phyloP scores from a whole-genome alignment of 2,329 filamentous ascomycete species.

The Exophiala oligosperma region DNA sequence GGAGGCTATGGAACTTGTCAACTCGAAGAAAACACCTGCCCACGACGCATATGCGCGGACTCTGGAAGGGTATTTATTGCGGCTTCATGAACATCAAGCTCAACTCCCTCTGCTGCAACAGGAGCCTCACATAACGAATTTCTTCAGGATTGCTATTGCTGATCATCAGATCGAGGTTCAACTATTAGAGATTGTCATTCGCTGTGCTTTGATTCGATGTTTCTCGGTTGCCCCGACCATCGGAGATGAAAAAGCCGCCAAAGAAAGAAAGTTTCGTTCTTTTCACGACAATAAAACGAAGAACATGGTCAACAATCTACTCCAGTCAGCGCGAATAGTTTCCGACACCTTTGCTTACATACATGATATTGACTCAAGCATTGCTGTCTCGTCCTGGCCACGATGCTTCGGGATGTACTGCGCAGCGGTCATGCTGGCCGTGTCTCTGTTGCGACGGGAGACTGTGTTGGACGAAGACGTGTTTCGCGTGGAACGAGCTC shows the following conservation, averaged over 20 bases:
- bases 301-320: conserved; percentile 6
- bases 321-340: conserved; percentile 14
- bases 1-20: conserved; percentile 9
- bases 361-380: conserved; percentile 9
- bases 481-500: conserved; percentile 8
- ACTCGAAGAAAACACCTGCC: neutral
- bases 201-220: conserved; percentile 10
- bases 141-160: conserved; percentile 5
- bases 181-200: conserved; percentile 15
- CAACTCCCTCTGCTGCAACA: conserved; percentile 14
- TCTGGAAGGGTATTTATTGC: conserved; percentile 2
- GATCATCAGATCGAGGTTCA: conserved; percentile 22
- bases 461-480: conserved; percentile 15
- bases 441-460: conserved; percentile 19
- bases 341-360: conserved; percentile 19
- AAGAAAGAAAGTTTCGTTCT: neutral
- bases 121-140: neutral
- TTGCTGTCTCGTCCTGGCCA: conserved; percentile 15
- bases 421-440: conserved; percentile 15
- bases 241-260: neutral
- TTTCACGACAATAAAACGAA: conserved; percentile 2
- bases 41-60: neutral
- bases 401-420: conserved; percentile 22
- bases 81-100: conserved; percentile 11
- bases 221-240: neutral